These are phyloP conservation scores for Mollisia scopiformis DNA, from an alignment of 2,329 filamentous ascomycete species.

Conservation along the genomic window DNA sequence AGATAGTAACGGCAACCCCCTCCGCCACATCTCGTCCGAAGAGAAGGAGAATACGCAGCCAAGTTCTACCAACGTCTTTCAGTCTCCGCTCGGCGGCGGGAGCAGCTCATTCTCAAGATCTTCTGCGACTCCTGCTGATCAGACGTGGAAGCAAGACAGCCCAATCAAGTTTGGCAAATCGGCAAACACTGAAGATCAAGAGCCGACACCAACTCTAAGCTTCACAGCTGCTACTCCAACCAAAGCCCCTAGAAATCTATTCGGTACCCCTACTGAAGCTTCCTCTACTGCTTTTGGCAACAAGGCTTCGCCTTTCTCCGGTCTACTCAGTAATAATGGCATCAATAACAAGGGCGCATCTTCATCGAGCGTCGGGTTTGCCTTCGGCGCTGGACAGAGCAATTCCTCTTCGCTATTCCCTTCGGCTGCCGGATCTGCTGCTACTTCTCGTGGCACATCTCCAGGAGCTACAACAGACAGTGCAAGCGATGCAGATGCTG, in stretches of 20 bases:
- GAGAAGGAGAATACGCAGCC: slow-evolving; percentile 37
- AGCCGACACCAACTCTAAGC: slow-evolving; percentile 22
- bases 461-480: slow-evolving; percentile 36
- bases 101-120: slow-evolving; percentile 19
- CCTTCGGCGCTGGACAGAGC: slow-evolving; percentile 28
- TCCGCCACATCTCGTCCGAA: slow-evolving; percentile 41
- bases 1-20: slow-evolving; percentile 49
- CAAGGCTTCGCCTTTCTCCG: slow-evolving; percentile 16
- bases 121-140: slow-evolving; percentile 38
- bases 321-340: slow-evolving; percentile 4
- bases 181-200: neutral
- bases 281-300: neutral
- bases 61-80: slow-evolving; percentile 29
- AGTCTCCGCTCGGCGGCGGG: slow-evolving; percentile 27
- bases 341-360: neutral
- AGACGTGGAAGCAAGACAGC: slow-evolving; percentile 52
- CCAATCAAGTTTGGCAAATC: slow-evolving; percentile 47
- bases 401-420: slow-evolving; percentile 33
- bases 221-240: slow-evolving; percentile 25
- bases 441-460: slow-evolving; percentile 37
- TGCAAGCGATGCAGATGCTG: slow-evolving; percentile 31
- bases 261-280: slow-evolving; percentile 9
- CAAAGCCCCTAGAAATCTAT: slow-evolving; percentile 19
- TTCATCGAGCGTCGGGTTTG: slow-evolving; percentile 29
- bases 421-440: slow-evolving; percentile 31